Conservation (phyloP, 1,284 basidiomycete species). For the Trametes pubescens region DNA sequence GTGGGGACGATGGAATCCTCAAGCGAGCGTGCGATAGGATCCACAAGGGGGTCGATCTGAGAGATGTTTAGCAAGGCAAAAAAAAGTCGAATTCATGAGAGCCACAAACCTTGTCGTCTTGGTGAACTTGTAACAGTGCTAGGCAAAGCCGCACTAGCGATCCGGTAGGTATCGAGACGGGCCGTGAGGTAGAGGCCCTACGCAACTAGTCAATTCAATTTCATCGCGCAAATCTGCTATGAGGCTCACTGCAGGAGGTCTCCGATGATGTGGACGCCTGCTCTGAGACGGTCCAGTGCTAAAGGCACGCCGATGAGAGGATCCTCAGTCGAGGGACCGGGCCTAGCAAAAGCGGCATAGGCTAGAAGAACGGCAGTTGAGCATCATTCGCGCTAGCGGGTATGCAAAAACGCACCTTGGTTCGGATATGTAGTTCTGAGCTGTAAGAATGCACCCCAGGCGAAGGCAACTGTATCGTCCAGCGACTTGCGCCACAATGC, state of each 20-base stretch:
- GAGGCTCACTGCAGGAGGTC: constrained; percentile 68
- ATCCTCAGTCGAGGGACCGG: constrained; percentile 41
- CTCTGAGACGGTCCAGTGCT: constrained; percentile 65
- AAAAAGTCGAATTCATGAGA: neutral
- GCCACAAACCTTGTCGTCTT: constrained; percentile 56
- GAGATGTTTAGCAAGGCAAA: neutral
- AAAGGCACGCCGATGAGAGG: constrained; percentile 57
- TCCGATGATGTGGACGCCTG: constrained; percentile 58
- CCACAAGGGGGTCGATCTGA: constrained; percentile 58
- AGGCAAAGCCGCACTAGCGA: constrained; percentile 58
- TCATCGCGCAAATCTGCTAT: neutral
- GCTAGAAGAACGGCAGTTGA: neutral
- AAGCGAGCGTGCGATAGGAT: constrained; percentile 57
- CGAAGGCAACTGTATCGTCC: constrained; percentile 70
- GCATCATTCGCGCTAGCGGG: neutral
- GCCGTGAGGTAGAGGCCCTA: constrained; percentile 67
- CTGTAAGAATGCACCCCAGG: constrained; percentile 64
- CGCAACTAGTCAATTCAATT: neutral
- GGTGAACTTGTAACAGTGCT: constrained; percentile 63
- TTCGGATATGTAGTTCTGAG: constrained; percentile 62
- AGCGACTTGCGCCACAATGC: constrained; percentile 76
- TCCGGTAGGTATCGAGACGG: constrained; percentile 80
- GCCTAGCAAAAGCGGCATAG: constrained; percentile 11
- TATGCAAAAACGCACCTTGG: constrained; percentile 42
- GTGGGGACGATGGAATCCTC: constrained; percentile 62